Conservation (phyloP, 805 yeast species). For the Lachancea waltii region DNA sequence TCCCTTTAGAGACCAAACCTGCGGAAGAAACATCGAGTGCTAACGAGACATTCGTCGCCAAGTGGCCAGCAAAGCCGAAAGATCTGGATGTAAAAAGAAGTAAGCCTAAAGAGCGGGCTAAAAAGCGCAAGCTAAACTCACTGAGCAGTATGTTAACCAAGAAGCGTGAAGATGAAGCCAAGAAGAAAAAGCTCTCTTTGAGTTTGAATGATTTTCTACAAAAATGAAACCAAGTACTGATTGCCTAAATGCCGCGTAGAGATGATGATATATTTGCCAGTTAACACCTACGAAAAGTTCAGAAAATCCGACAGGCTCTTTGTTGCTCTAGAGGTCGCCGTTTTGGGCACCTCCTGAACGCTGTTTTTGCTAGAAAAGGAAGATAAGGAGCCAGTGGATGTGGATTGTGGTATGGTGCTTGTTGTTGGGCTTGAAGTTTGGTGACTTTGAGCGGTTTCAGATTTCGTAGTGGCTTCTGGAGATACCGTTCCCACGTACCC, state of each 20-base stretch:
- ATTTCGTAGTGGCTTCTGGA: neutral
- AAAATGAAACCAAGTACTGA: conserved; percentile 8
- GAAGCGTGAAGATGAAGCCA: conserved; percentile 36
- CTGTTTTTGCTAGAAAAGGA: conserved; percentile 1
- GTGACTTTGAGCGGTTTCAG: neutral
- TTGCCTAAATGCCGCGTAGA: too few species aligned
- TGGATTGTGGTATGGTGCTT: conserved; percentile 2
- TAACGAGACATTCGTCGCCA: conserved; percentile 18
- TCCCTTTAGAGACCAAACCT: conserved; percentile 9
- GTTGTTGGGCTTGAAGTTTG: neutral
- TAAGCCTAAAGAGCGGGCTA: conserved; percentile 36
- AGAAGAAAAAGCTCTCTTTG: conserved; percentile 32
- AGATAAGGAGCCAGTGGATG: conserved; percentile 6
- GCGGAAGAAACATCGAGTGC: neutral
- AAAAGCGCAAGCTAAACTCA: conserved; percentile 42
- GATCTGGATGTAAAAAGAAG: conserved; percentile 8
- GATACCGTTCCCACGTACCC: conserved; percentile 1
- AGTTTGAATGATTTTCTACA: conserved; percentile 48
- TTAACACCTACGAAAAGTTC: conserved; percentile 4
- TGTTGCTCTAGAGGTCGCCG: conserved; percentile 6
- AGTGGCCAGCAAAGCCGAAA: conserved; percentile 17
- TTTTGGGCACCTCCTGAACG: too few species aligned
- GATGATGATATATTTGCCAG: too few species aligned
- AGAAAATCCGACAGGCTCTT: conserved; percentile 9
- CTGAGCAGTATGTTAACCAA: conserved; percentile 37